Evolutionary conservation across 1,284 basidiomycete genomes (phyloP).

Genomic region (Gymnopus androsaceus): DNA sequence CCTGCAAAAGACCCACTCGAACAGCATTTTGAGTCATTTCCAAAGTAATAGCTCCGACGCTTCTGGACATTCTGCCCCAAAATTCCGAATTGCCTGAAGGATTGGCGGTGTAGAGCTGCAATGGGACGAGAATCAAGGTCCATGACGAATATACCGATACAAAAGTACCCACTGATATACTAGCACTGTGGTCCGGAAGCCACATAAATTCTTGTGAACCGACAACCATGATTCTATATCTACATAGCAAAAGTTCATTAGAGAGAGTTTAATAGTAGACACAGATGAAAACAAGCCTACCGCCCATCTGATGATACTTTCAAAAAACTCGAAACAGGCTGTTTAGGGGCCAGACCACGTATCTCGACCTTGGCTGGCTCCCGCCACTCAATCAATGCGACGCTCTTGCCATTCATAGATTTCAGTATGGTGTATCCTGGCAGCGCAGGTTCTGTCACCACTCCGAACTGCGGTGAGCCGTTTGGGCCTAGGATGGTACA

Average conservation of each 20-base stretch:
- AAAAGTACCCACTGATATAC: constrained; percentile 38
- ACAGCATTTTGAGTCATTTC: constrained; percentile 34
- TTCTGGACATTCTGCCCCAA: constrained; percentile 31
- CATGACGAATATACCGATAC: not conserved
- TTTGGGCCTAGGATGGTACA: constrained; percentile 46
- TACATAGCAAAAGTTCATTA: too few relatives aligned
- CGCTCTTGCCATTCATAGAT: constrained; percentile 39
- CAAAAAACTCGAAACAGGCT: constrained; percentile 45
- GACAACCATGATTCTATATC: constrained; percentile 45
- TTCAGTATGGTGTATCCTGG: constrained; percentile 45
- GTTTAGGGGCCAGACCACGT: constrained; percentile 38
- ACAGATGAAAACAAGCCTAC: constrained; percentile 32
- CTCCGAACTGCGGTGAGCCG: constrained; percentile 30
- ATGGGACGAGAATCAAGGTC: not conserved
- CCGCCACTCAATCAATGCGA: constrained; percentile 51
- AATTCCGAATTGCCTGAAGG: constrained; percentile 17
- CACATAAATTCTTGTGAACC: constrained; percentile 32
- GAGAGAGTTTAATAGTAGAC: constrained; percentile 1
- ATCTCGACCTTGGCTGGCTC: constrained; percentile 45
- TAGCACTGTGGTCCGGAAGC: constrained; percentile 18
- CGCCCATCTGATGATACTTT: constrained; percentile 41
- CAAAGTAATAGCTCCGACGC: constrained; percentile 26
- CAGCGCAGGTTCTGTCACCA: constrained; percentile 39
- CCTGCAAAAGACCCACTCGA: constrained; percentile 32
- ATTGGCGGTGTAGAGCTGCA: constrained; percentile 18